These are phyloP conservation scores for Aspergillus funiculosus DNA, from an alignment of 495 filamentous ascomycete species.

Conservation along the genomic window DNA sequence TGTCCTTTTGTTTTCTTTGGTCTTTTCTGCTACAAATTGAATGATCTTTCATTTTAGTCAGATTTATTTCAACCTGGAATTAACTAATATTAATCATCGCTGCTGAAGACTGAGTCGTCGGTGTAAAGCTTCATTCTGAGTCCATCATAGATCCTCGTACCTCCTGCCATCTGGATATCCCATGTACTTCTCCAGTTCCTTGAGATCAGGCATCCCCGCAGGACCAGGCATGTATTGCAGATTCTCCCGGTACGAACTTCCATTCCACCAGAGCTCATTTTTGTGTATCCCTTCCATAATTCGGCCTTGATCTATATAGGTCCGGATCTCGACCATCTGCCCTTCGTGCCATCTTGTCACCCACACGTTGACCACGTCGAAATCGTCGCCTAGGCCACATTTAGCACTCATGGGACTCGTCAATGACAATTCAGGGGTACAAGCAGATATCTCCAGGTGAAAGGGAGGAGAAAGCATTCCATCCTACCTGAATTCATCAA, in stretches of 20 bases:
- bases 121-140: too few species aligned
- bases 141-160: conserved; percentile 19
- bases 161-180: conserved; percentile 29
- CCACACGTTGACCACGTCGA: conserved; percentile 37
- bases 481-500: conserved; percentile 32
- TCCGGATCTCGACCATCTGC: conserved; percentile 36
- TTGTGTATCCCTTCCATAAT: conserved; percentile 31
- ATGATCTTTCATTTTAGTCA: too few species aligned
- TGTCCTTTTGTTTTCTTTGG: too few species aligned
- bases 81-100: too few species aligned
- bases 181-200: conserved; percentile 26
- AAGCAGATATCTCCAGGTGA: background rate
- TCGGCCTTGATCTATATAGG: conserved; percentile 28
- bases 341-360: conserved; percentile 31
- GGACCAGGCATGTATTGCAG: conserved; percentile 33
- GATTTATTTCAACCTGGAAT: too few species aligned
- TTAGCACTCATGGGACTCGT: background rate
- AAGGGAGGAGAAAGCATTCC: background rate
- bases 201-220: conserved; percentile 34
- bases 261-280: conserved; percentile 38
- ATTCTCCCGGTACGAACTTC: conserved; percentile 27
- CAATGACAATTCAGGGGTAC: too few species aligned
- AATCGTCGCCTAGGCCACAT: conserved; percentile 21
- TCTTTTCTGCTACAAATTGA: too few species aligned
- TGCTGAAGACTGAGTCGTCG: too few species aligned